Evolutionary conservation across 441 rosid species (phyloP), one percentile per base, ranked within the genome.

Genomic region (Gossypium trilobum): DNA sequence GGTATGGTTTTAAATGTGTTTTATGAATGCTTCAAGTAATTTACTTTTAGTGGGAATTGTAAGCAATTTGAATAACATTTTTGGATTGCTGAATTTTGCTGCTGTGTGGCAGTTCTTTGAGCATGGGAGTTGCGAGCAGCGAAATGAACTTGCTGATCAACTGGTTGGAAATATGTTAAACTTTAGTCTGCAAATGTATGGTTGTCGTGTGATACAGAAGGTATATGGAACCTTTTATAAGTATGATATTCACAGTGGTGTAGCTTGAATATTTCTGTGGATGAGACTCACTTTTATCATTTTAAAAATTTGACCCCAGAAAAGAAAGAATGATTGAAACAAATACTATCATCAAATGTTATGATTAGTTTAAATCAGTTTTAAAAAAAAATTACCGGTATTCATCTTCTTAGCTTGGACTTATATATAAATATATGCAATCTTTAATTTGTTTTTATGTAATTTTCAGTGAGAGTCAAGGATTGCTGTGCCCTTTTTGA

Each of bases 121-220:
- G 76, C 83, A 86, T 80, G 93, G 93, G 76, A 86, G 81, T 62
- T 83, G 83, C 5, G 83, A 76, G 48, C 91, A 89, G 78, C 84
- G 93, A 68, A 85, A 83, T 76, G 87, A 86, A 74, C 93, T 89
- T 36, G 85, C 85, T 8, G 83, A 80, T 79, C 89, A 89, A 72
- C 87, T 89, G 79, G 79, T 74, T 67, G 90, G 90, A 67, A 88
- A 87, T 78, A 83, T 87, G 88, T 74, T 89, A 74, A 79, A 88
- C 68, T 82, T 89, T 78, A 86, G 91, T 83, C 80, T 89, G 78
- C 93, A 89, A 73, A 89, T 88, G 93, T 88, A 88, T 77, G 93
- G 93, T 68, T 88, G 93, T 67, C 91, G 93, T 73, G 93, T 88
- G 66, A 87, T 88, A 78, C 93, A 88, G 75, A 88, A 88, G 93